Percentiles rank a stretch among this genome's conserved stretches.
These are phyloP conservation scores for Suillus hirtellus DNA, from an alignment of 768 basidiomycete species.

Conservation along the genomic window DNA sequence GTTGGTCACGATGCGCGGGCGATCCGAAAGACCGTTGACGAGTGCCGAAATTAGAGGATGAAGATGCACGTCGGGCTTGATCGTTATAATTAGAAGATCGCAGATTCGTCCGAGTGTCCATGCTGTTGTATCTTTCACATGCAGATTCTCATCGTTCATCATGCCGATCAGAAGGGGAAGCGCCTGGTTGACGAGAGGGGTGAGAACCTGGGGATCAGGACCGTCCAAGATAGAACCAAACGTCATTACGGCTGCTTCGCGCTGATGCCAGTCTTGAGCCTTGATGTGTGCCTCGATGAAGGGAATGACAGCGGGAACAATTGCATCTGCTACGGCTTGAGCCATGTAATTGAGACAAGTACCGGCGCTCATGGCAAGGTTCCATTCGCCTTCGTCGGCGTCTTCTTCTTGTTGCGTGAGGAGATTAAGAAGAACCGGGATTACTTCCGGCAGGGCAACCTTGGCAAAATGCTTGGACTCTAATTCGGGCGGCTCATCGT, in stretches of 20 bases:
- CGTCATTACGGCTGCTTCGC: conserved; percentile 97
- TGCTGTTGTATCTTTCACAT: conserved; percentile 95
- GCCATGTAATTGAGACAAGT: conserved; percentile 89
- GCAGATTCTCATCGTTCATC: conserved; percentile 84
- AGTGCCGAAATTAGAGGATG: conserved; percentile 81
- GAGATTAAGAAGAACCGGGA: conserved; percentile 86
- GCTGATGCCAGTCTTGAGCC: conserved; percentile 87
- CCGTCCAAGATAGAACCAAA: conserved; percentile 98
- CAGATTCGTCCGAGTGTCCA: conserved; percentile 98
- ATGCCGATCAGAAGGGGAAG: conserved; percentile 91
- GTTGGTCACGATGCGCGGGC: conserved; percentile 84
- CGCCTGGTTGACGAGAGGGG: conserved; percentile 91
- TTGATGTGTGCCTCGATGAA: conserved; percentile 98
- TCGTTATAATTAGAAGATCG: conserved; percentile 80
- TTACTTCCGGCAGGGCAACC: conserved; percentile 90
- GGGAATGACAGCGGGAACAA: conserved; percentile 92
- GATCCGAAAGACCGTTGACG: conserved; percentile 77
- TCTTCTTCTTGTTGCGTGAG: conserved; percentile 95
- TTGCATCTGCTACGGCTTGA: conserved; percentile 84
- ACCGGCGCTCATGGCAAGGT: conserved; percentile 94
- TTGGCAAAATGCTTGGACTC: conserved; percentile 93
- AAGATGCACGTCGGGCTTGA: conserved; percentile 88
- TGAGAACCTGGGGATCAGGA: conserved; percentile 84
- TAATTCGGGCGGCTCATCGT: conserved; percentile 81
- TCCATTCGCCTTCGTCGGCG: conserved; percentile 98